phyloP scores from a whole-genome alignment of 257 asterid species.

The Scutellaria baicalensis region DNA sequence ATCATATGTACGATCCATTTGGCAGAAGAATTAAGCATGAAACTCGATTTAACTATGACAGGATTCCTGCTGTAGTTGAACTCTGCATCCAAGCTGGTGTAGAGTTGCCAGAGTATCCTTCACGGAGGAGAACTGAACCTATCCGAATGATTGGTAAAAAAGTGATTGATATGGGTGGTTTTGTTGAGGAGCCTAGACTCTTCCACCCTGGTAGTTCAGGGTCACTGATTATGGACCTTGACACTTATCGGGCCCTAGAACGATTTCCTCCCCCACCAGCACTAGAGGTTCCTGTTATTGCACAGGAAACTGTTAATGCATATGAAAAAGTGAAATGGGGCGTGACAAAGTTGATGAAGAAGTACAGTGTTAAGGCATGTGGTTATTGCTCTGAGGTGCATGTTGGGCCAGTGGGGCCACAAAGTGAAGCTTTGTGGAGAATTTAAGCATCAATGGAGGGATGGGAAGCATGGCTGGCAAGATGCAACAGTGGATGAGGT shows the following conservation, averaged over 20 bases:
- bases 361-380: conserved; percentile 85
- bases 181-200: conserved; percentile 49
- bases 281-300: conserved; percentile 40
- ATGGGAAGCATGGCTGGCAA: conserved; percentile 98
- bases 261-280: conserved; percentile 51
- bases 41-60: conserved; percentile 65
- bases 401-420: conserved; percentile 97
- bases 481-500: conserved; percentile 89
- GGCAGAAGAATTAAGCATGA: conserved; percentile 83
- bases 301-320: conserved; percentile 60
- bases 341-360: conserved; percentile 62
- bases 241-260: conserved; percentile 61
- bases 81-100: conserved; percentile 99
- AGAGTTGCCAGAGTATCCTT: conserved; percentile 74
- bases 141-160: conserved; percentile 84
- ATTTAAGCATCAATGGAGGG: conserved; percentile 96
- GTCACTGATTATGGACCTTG: conserved; percentile 40
- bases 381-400: conserved; percentile 97
- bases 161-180: conserved; percentile 62
- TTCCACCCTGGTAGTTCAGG: conserved; percentile 17
- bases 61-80: conserved; percentile 84
- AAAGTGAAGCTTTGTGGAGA: conserved; percentile 89
- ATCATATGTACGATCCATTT: conserved; percentile 84
- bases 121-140: conserved; percentile 76
- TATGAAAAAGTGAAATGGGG: conserved; percentile 74